Evolutionary conservation across 257 asterid genomes (phyloP).

Genomic region (Anisodus acutangulus): DNA sequence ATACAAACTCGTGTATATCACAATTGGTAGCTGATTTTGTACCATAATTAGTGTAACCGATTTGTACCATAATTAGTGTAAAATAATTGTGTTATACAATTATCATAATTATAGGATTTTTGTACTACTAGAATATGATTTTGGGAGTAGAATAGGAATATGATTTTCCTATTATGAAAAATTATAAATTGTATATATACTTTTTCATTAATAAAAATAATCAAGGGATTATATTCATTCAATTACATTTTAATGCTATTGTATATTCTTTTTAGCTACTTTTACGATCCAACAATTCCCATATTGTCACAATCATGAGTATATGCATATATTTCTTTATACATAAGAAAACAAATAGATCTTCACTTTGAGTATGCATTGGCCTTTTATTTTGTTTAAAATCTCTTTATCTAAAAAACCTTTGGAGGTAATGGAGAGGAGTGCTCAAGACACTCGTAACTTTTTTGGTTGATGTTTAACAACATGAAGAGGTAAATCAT

Average conservation of each 20-base stretch:
- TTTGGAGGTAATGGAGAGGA: conserved; percentile 22
- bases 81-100: no score
- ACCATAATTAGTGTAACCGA: no score
- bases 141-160: no score
- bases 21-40: no score
- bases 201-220: no score
- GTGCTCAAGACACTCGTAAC: background rate
- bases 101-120: no score
- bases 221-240: no score
- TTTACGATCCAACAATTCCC: conserved; percentile 20
- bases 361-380: conserved; percentile 10
- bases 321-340: background rate
- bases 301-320: conserved; percentile 1
- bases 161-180: no score
- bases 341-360: conserved; percentile 14
- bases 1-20: no score
- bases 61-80: no score
- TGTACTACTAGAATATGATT: no score
- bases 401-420: background rate
- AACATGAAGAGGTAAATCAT: conserved; percentile 11
- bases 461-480: background rate
- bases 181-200: no score
- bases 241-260: background rate
- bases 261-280: background rate
- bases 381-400: background rate